Conservation (phyloP, 2,329 filamentous ascomycete species). For the Epichloe glyceriae region DNA sequence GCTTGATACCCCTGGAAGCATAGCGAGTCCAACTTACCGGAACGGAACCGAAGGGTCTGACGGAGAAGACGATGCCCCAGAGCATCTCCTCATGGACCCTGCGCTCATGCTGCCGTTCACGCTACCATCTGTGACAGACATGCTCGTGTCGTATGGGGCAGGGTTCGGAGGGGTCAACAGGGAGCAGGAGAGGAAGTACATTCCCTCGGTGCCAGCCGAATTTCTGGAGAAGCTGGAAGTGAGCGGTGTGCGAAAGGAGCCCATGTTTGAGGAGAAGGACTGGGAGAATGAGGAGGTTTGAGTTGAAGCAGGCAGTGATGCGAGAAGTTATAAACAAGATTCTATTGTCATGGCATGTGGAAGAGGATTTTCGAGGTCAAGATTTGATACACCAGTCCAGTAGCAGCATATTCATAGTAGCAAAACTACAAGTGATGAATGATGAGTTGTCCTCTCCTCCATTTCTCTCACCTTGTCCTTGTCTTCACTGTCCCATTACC, state of each 20-base stretch:
- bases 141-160: slow-evolving; percentile 89
- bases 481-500: too few species aligned
- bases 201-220: slow-evolving; percentile 86
- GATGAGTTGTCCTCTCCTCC: too few species aligned
- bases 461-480: too few species aligned
- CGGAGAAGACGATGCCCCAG: slow-evolving; percentile 51
- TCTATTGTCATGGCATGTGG: too few species aligned
- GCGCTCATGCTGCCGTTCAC: slow-evolving; percentile 88
- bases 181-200: slow-evolving; percentile 88
- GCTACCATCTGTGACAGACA: slow-evolving; percentile 91
- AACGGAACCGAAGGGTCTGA: slow-evolving; percentile 28
- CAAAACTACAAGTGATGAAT: too few species aligned
- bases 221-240: slow-evolving; percentile 78
- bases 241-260: slow-evolving; percentile 35
- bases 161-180: slow-evolving; percentile 87
- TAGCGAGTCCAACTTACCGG: slow-evolving; percentile 26
- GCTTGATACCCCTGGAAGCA: slow-evolving; percentile 28
- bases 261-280: slow-evolving; percentile 50
- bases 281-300: slow-evolving; percentile 54
- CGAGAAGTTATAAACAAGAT: too few species aligned
- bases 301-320: not conserved
- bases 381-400: too few species aligned
- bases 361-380: too few species aligned
- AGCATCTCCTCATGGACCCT: slow-evolving; percentile 72
- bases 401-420: too few species aligned